Evolutionary conservation across 1,284 basidiomycete species (phyloP).

Genomic region (Fomitopsis palustris): DNA sequence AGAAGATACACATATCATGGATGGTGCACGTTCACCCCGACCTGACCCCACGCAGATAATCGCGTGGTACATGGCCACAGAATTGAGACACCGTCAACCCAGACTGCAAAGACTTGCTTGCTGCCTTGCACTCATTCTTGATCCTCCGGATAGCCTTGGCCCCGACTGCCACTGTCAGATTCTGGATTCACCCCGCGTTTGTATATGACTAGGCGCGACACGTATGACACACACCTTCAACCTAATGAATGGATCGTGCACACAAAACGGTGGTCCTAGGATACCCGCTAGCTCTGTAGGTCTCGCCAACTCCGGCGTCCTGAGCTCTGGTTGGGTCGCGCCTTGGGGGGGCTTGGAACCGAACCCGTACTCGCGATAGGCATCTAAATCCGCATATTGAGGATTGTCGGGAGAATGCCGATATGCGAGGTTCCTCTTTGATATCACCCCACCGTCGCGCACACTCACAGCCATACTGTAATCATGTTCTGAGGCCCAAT

Average conservation of each 20-base stretch:
- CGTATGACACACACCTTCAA: not conserved
- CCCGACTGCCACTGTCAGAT: not conserved
- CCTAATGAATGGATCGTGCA: constrained; percentile 6
- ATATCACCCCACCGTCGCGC: constrained; percentile 32
- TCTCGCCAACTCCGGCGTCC: not conserved
- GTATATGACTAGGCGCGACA: not conserved
- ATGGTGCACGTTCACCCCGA: too few relatives aligned
- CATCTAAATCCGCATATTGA: not conserved
- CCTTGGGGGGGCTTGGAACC: not conserved
- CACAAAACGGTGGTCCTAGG: not conserved
- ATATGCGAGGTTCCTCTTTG: not conserved
- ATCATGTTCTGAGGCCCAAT: constrained; percentile 27
- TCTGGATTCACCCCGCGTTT: not conserved
- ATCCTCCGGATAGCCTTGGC: not conserved
- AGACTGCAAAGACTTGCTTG: not conserved
- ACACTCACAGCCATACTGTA: constrained; percentile 35
- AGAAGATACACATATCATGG: too few relatives aligned
- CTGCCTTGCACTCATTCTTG: not conserved
- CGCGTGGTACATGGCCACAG: not conserved
- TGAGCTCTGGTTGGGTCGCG: not conserved
- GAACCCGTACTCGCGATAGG: not conserved
- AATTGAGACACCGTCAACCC: not conserved
- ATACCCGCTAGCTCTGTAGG: not conserved
- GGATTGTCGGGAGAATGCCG: not conserved
- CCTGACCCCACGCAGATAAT: too few relatives aligned